Conservation (phyloP, 306 rosid genomes). For the Trichosanthes cucumerina region DNA sequence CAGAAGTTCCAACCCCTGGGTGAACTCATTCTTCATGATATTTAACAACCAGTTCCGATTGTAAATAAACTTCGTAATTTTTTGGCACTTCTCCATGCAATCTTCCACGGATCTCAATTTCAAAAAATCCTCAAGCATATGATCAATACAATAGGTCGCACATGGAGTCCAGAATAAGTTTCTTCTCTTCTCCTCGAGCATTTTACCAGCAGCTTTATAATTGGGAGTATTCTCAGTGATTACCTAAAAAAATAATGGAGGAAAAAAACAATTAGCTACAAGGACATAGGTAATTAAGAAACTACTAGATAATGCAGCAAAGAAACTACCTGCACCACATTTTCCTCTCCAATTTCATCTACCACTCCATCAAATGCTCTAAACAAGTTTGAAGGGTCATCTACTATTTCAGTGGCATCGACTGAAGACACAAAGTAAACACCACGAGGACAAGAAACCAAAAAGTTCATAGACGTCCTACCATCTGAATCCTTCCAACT, state of each 20-base stretch:
- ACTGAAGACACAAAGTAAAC: slow-evolving; percentile 71
- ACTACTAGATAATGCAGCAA: slow-evolving; percentile 21
- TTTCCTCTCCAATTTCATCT: slow-evolving; percentile 86
- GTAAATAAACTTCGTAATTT: slow-evolving; percentile 68
- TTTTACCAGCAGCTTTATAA: slow-evolving; percentile 74
- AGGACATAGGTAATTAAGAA: slow-evolving; percentile 16
- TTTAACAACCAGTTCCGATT: slow-evolving; percentile 74
- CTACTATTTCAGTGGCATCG: slow-evolving; percentile 59
- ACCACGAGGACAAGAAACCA: slow-evolving; percentile 77
- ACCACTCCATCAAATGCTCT: slow-evolving; percentile 71
- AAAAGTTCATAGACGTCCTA: slow-evolving; percentile 57
- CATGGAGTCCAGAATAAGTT: slow-evolving; percentile 89
- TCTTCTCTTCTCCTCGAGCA: slow-evolving; percentile 89
- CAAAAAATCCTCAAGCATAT: slow-evolving; percentile 68
- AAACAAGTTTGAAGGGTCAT: slow-evolving; percentile 67
- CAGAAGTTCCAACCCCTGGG: slow-evolving; percentile 71
- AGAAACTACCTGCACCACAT: slow-evolving; percentile 80
- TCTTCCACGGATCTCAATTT: slow-evolving; percentile 75
- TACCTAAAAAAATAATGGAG: slow-evolving; percentile 35
- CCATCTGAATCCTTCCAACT: slow-evolving; percentile 75
- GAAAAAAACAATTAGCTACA: slow-evolving; percentile 13
- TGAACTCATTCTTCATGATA: slow-evolving; percentile 71
- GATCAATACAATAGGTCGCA: slow-evolving; percentile 65
- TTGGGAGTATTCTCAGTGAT: slow-evolving; percentile 68
- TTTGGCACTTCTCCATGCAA: slow-evolving; percentile 79